Evolutionary conservation across 2,329 filamentous ascomycete species (phyloP).

Genomic region (Verticillium albo-atrum): DNA sequence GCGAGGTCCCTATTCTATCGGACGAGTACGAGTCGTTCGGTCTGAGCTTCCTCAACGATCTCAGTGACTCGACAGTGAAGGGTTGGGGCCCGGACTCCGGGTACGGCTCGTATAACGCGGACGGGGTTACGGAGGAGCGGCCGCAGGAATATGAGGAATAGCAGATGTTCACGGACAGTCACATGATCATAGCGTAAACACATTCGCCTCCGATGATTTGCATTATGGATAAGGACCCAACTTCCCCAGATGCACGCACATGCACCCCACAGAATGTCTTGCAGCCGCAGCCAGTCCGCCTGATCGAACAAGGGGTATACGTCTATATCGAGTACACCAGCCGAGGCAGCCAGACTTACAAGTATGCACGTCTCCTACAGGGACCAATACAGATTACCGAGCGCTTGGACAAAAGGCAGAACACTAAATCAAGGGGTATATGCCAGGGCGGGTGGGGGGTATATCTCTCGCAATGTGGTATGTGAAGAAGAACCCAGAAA

Average conservation of each 20-base stretch:
- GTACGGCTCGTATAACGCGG: no score
- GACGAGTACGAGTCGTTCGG: no score
- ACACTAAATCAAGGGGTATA: slow-evolving; percentile 2
- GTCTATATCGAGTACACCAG: not conserved
- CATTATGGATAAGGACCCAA: not conserved
- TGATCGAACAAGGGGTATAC: not conserved
- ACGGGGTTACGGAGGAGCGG: no score
- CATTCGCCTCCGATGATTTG: not conserved
- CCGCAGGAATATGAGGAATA: no score
- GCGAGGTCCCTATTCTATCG: no score
- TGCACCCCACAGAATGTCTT: not conserved
- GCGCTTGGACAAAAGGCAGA: not conserved
- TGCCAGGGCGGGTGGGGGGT: slow-evolving; percentile 3
- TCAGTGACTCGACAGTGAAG: no score
- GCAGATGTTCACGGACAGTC: no score
- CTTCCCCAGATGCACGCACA: not conserved
- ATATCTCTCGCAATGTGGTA: slow-evolving; percentile 3
- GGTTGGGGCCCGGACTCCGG: no score
- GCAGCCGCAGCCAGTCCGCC: not conserved
- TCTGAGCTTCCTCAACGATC: no score
- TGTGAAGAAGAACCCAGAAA: slow-evolving; percentile 8
- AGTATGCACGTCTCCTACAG: not conserved
- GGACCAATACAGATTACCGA: not conserved
- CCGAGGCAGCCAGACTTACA: not conserved
- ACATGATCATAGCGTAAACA: not conserved